Evolutionary conservation across 345 rosid species (phyloP), one percentile per base, ranked within the genome.

Genomic region (Murraya paniculata): DNA sequence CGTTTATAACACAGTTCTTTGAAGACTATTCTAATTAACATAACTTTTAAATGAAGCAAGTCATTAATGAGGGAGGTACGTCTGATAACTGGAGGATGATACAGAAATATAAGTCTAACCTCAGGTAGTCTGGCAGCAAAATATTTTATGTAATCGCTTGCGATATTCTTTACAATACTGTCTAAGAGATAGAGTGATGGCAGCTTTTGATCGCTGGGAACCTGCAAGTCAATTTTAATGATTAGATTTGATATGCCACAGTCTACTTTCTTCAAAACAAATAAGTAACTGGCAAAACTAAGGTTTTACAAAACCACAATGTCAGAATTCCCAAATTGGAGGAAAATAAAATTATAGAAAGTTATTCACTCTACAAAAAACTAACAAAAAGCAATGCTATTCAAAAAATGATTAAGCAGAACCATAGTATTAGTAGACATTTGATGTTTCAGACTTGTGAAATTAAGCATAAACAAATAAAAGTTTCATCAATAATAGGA

Each of bases 131-230:
- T 90, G 73, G 87, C 79, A 78, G 87, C 98, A 88, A 96, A 96
- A 81, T 88, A 84, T 84, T 88, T 96, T 75, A 92, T 94, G 88
- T 96, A 96, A 83, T 92, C 97, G 77, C 94, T 87, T 83, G 95
- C 98, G 50, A 94, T 94, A 81, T 96, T 96, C 91, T 96, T 96
- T 76, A 96, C 98, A 86, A 96, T 96, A 89, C 99, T 96, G 89
- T 96, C 99, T 80, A 96, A 84, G 65, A 96, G 97, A 91, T 96
- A 96, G 79, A 96, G 92, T 9, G 98, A 89, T 71, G 99, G 99
- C 81, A 96, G 87, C 94, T 96, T 96, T 88, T 96, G 99, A 67
- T 96, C 99, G 79, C 92, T 92, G 67, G 99, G 98, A 80, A 94
- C 98, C 99, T 96, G 99, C 93, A 89, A 84, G 74, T 80, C 74